Percentiles rank a stretch among this genome's conserved stretches.
These are phyloP conservation scores for Deinandra increscens DNA, from an alignment of 129 eudicot species.

Conservation along the genomic window DNA sequence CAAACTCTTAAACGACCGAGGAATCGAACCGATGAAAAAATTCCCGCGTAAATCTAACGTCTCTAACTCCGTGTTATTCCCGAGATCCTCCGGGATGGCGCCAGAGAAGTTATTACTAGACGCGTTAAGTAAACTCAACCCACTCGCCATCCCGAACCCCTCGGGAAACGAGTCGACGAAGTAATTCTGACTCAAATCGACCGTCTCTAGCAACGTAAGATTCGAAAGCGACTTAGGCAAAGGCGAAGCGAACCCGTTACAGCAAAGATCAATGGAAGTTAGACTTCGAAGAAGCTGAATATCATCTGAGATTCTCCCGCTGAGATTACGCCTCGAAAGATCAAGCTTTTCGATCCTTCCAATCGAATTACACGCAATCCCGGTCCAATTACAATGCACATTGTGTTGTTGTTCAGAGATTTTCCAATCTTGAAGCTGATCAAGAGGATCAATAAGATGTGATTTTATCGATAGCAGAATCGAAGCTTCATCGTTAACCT, in stretches of 20 bases:
- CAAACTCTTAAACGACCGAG: conserved; percentile 53
- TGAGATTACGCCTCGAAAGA: conserved; percentile 67
- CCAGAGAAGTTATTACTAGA: conserved; percentile 87
- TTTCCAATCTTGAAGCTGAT: conserved; percentile 65
- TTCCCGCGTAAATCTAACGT: conserved; percentile 81
- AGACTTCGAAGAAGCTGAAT: conserved; percentile 48
- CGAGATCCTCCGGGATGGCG: conserved; percentile 63
- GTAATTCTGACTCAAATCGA: conserved; percentile 78
- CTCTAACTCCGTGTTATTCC: conserved; percentile 56
- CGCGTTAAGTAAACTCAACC: conserved; percentile 49
- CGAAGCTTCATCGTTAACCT: conserved; percentile 44
- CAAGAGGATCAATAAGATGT: conserved; percentile 58
- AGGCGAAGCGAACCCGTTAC: conserved; percentile 69
- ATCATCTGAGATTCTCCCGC: conserved; percentile 56
- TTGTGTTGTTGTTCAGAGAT: conserved; percentile 23
- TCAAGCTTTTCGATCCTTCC: conserved; percentile 61
- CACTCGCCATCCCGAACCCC: conserved; percentile 59
- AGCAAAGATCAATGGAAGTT: conserved; percentile 48
- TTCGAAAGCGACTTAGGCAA: conserved; percentile 59
- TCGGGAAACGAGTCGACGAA: conserved; percentile 59
- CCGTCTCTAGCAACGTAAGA: conserved; percentile 40
- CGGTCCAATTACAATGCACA: conserved; percentile 76
- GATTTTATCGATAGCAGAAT: conserved; percentile 60
- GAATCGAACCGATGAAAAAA: conserved; percentile 72
- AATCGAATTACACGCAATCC: conserved; percentile 59